Conservation (phyloP, 2,329 filamentous ascomycete genomes). For the Monilinia fructigena region DNA sequence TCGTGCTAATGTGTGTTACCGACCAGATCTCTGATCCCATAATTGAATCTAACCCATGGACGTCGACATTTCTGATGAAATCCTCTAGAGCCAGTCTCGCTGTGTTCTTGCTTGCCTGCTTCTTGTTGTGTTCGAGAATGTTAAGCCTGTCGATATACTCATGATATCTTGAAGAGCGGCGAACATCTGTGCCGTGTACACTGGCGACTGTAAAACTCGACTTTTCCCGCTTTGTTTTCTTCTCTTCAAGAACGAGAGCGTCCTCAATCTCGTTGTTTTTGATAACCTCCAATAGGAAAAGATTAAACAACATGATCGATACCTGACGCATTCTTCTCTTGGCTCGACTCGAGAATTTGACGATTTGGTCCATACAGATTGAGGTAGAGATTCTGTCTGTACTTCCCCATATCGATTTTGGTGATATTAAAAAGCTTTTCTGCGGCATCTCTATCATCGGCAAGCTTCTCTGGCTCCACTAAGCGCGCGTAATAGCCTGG, state of each 20-base stretch:
- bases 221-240: background rate
- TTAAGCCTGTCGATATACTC: background rate
- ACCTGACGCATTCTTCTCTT: background rate
- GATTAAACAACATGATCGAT: background rate
- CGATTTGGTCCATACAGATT: constrained; percentile 7
- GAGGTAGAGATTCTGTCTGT: background rate
- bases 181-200: constrained; percentile 11
- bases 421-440: background rate
- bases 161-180: constrained; percentile 8
- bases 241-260: background rate
- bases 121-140: background rate
- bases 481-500: background rate
- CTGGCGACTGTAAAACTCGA: background rate
- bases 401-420: constrained; percentile 1
- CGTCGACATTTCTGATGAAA: background rate
- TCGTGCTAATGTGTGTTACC: background rate
- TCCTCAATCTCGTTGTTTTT: constrained; percentile 18
- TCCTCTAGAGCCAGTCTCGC: background rate
- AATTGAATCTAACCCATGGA: constrained; percentile 8
- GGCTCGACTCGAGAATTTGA: too few species aligned
- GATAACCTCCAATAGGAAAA: constrained; percentile 8
- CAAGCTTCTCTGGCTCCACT: background rate
- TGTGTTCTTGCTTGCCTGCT: background rate
- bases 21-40: constrained; percentile 15
- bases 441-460: background rate